Percentiles rank a stretch among this genome's conserved stretches.
Evolutionary conservation across 2,329 filamentous ascomycete species (phyloP).

Genomic region (Xylariaceae sp.): DNA sequence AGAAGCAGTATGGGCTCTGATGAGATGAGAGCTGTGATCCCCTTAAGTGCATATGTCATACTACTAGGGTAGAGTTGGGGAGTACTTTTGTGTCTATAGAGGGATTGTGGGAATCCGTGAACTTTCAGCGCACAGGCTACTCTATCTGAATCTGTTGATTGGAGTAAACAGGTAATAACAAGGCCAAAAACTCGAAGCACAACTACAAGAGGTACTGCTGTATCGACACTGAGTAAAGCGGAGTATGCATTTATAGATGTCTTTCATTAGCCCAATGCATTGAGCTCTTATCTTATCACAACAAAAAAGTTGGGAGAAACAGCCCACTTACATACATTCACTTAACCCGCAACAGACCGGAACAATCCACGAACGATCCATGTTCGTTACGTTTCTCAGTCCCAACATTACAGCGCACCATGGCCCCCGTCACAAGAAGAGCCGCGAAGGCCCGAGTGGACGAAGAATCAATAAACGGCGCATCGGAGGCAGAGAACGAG

Average conservation of each 20-base stretch:
- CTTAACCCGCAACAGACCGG: background rate
- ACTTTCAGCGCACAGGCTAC: too few species aligned
- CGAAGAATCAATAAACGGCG: background rate
- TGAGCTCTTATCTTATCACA: constrained; percentile 26
- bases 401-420: background rate
- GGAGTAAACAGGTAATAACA: too few species aligned
- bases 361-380: background rate
- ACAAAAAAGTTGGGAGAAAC: constrained; percentile 21
- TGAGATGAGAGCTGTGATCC: background rate
- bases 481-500: constrained; percentile 2
- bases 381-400: background rate
- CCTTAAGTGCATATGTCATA: background rate
- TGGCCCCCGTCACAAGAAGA: constrained; percentile 40
- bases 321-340: constrained; percentile 12
- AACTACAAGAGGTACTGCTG: too few species aligned
- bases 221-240: too few species aligned
- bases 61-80: too few species aligned
- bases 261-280: background rate
- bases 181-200: too few species aligned
- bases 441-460: constrained; percentile 26
- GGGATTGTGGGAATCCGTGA: too few species aligned
- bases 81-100: too few species aligned
- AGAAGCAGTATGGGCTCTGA: too few species aligned
- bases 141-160: too few species aligned
- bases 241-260: background rate